Evolutionary conservation across 208 protist species (phyloP).

Genomic region (Phytomonas francai): DNA sequence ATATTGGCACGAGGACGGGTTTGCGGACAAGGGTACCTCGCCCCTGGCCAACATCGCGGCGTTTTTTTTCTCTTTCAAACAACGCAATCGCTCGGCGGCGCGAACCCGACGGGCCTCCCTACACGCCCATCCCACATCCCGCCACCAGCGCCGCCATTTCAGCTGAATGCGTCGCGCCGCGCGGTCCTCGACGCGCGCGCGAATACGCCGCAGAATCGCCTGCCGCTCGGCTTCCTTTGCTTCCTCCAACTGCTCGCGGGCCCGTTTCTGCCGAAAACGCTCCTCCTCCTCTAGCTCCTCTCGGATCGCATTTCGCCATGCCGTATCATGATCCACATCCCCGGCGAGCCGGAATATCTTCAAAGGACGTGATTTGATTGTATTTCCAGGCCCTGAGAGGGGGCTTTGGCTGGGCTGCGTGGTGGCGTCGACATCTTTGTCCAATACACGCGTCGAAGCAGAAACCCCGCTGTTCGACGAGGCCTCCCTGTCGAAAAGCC

Average conservation of each 20-base stretch:
- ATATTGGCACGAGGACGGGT: background rate
- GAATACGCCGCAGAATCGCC: constrained; percentile 16
- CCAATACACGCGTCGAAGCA: no score
- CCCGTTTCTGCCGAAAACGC: constrained; percentile 11
- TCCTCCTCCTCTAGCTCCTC: constrained; percentile 16
- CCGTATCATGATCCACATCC: no score
- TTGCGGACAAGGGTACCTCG: background rate
- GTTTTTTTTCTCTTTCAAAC: background rate
- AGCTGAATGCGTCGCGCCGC: constrained; percentile 48
- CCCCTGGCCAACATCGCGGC: no score
- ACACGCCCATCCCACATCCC: constrained; percentile 28
- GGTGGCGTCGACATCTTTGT: no score
- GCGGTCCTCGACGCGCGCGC: constrained; percentile 25
- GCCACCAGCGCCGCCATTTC: constrained; percentile 65
- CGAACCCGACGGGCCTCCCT: constrained; percentile 36
- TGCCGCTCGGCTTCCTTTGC: constrained; percentile 17
- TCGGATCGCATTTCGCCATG: background rate
- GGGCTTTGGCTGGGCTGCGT: no score
- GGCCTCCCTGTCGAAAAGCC: no score
- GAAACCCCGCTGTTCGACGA: no score
- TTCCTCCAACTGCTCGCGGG: constrained; percentile 9
- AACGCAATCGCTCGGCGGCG: constrained; percentile 31
- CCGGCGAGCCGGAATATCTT: no score
- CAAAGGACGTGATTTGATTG: no score
- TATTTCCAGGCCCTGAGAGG: no score